Evolutionary conservation across 164 flowering plant species (phyloP), one percentile per base, ranked within the genome.

Genomic region (Pachysandra terminalis): DNA sequence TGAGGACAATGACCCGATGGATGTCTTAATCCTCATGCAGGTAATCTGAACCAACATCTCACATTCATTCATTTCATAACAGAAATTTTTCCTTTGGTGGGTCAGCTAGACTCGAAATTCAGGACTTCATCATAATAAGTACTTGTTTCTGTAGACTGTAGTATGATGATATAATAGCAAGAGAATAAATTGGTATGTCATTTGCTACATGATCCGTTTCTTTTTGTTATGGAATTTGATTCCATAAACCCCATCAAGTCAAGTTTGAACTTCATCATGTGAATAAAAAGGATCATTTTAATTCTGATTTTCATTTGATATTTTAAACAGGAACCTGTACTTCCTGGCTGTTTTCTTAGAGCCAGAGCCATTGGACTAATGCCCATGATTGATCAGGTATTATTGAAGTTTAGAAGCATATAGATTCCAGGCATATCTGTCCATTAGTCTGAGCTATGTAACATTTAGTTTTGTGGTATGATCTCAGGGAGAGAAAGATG

Each of bases 1-100:
- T 57, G 93, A 88, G 77, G 93, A 88, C 70, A 85, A 80, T 75
- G 93, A 88, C 62, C 93, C 93, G 19, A 61, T 86, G 85, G 93
- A 88, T 69, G 93, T 88, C 45, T 62, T 88, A 23, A 74, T 88
- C 70, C 79, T 88, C 71, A 88, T 88, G 93, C 93, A 88, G 90
- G 90, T 88, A 77, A 2, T 12, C 48, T 37, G 23, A 48, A 27
- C 56, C 49, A 13, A 13, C 15, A 60, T 45, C n/a, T n/a, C 14
- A 15, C 51, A 45, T 45, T 45, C 51, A 45, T 45, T 10, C 17
- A 45, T 45, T 45, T 45, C 9, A 45, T 12, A 45, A 45, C 14
- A n/a, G n/a, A n/a, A n/a, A n/a, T n/a, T n/a, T n/a, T n/a, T n/a
- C n/a, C n/a, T n/a, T n/a, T n/a, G n/a, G n/a, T n/a, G n/a, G n/a